Conservation (phyloP, 1,284 basidiomycete genomes). For the Vanrija pseudolonga region DNA sequence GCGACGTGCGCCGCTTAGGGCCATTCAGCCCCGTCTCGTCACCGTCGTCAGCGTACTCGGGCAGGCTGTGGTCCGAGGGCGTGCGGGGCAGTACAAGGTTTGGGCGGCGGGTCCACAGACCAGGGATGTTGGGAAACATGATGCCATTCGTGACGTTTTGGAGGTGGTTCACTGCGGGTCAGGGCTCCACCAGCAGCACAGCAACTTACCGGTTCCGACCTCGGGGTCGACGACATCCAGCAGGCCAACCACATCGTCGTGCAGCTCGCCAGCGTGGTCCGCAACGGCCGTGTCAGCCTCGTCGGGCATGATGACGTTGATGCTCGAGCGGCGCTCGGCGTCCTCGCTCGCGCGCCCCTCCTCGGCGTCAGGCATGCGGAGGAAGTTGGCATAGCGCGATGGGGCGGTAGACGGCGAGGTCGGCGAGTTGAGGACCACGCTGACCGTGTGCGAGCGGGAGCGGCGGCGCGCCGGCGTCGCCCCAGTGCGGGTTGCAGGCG, state of each 20-base stretch:
- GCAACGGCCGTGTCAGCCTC: slow-evolving; percentile 4
- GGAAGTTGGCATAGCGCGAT: no score
- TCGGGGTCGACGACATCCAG: slow-evolving; percentile 41
- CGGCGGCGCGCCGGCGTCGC: no score
- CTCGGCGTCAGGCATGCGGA: no score
- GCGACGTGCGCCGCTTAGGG: no score
- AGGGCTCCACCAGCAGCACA: neutral
- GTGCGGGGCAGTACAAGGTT: slow-evolving; percentile 31
- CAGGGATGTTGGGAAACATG: slow-evolving; percentile 44
- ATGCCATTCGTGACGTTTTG: slow-evolving; percentile 48
- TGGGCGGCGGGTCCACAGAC: slow-evolving; percentile 39
- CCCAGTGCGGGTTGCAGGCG: no score
- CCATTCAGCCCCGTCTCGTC: no score
- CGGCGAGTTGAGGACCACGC: no score
- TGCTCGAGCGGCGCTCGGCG: neutral
- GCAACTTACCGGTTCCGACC: slow-evolving; percentile 36
- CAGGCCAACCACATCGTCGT: slow-evolving; percentile 42
- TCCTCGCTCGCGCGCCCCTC: no score
- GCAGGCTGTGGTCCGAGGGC: slow-evolving; percentile 13
- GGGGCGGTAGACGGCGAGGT: no score
- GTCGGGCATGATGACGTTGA: neutral
- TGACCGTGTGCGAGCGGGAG: no score
- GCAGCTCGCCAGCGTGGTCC: slow-evolving; percentile 19
- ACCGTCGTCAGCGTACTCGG: no score
- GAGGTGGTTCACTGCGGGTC: slow-evolving; percentile 40